Base-by-base conservation (phyloP, 2,329 filamentous ascomycete genomes). In the Pestalotiopsis sp. region DNA sequence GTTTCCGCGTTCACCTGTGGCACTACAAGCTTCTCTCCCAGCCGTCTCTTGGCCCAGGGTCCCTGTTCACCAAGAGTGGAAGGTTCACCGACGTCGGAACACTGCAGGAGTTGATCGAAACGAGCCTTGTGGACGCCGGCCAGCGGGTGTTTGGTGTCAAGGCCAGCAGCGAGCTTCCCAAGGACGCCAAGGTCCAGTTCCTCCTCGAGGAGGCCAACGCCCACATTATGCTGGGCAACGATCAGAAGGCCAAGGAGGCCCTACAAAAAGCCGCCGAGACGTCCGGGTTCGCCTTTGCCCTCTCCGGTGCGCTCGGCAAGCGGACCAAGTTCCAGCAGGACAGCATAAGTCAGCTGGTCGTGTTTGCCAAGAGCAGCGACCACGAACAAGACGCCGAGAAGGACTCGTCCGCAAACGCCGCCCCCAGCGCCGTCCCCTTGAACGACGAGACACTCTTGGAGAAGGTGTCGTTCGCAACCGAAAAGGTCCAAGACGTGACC, bases 361-460 rank as follows among this genome's bases (percentile, higher is more conserved):
- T 99, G 2, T 83, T 98, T 38, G 96, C 96, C 0, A 94, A 90
- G 78, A 98, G 95, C 77, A 84, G 84, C 6, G 81, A 82, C 27
- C 77, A 81, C 0, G 73, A 74, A 31, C 74, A 72, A 2, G 9
- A 57, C 4, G 25, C n/a, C 31, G 52, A 67, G 39, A 17, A 68
- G 4, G 14, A 67, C 56, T 38, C 63, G 11, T 36, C 31, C 31
- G 65, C 69, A 17, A 64, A 71, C 31, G 74, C 75, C 1, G 82
- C 81, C 27, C 94, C 94, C 0, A 87, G 91, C 73, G 91, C 91
- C 2, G 79, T 98, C 14, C 87, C 92, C 45, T 83, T 98, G 3
- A 97, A 98, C 76, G 93, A 99, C 74, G 96, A 99, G 77, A 98
- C 96, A 0, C 85, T 99, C 0, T 85, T 98, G 2, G 96, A 99